Conservation (phyloP, 1,284 basidiomycete genomes). For the Heliocybe sulcata region DNA sequence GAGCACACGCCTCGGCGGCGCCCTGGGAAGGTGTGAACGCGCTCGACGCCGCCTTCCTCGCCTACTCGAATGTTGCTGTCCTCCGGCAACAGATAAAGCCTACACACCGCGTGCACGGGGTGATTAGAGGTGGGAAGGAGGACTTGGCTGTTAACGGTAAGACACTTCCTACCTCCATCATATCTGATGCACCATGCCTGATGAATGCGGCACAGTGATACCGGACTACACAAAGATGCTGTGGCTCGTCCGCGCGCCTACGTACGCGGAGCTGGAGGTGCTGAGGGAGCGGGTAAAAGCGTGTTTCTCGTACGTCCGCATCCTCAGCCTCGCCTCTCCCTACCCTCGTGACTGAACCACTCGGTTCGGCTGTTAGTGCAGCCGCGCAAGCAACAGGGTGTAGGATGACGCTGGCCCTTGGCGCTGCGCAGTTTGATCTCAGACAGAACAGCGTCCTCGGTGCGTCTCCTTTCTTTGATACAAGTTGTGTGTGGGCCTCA, state of each 20-base stretch:
- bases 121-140: conserved; percentile 48
- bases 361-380: conserved; percentile 36
- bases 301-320: conserved; percentile 60
- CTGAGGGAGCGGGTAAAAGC: conserved; percentile 50
- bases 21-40: conserved; percentile 86
- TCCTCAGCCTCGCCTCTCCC: background rate
- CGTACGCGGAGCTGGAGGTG: conserved; percentile 47
- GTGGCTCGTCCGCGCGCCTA: conserved; percentile 67
- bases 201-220: conserved; percentile 51
- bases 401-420: conserved; percentile 36
- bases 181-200: no score
- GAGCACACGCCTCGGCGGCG: conserved; percentile 65
- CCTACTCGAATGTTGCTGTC: conserved; percentile 69
- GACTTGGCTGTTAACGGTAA: conserved; percentile 58
- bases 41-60: conserved; percentile 76
- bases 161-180: no score
- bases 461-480: conserved; percentile 15
- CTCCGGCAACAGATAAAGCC: conserved; percentile 57
- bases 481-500: no score
- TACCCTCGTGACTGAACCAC: background rate
- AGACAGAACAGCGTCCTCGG: conserved; percentile 58
- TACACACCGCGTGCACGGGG: conserved; percentile 60
- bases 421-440: conserved; percentile 47
- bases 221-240: conserved; percentile 71
- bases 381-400: conserved; percentile 70